Evolutionary conservation across 2,329 filamentous ascomycete species (phyloP), one percentile per base, ranked within the genome.

Genomic region (Sporothrix variecibatus): DNA sequence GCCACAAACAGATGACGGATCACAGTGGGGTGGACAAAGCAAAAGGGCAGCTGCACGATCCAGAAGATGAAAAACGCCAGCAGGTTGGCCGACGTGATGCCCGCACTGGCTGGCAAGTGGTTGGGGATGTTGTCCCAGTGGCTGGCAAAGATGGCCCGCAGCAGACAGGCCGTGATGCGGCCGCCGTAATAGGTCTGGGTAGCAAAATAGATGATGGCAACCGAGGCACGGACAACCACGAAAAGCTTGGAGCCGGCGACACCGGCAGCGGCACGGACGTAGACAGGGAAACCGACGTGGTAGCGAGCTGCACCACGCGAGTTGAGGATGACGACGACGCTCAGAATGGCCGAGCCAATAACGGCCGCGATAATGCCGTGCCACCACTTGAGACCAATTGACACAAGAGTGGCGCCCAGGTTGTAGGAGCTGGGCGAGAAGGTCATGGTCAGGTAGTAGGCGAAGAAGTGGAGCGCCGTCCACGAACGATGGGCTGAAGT

Each of bases 1-100:
- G 84, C 81, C 77, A 81, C 82, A 79, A 86, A 86, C 78, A 86
- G 83, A 65, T 79, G 79, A n/a, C 80, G 77, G 15, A 86, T 76
- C 75, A 85, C 82, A 74, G 85, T 83, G 12, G 84, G 84, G 20
- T 83, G 80, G 75, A 85, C 81, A 58, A 83, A 80, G 31, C 80
- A 81, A 76, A 86, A 84, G 3, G 83, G 80, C 12, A 83, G 69
- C 73, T 82, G 81, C 53, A 82, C 62, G 46, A 80, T 75, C 81
- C 81, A 83, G 70, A 79, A 80, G 38, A 82, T 76, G 74, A 82
- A 80, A 58, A 82, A 82, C 4, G 78, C 77, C n/a, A 82, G 76
- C 77, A 83, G 82, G 12, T 79, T 79, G 31, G 76, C 75, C 26
- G 80, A 81, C 7, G 81, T 82, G 71, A 83, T 83, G 9, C 82